Evolutionary conservation across 495 filamentous ascomycete genomes (phyloP), one percentile per base, ranked within the genome.

Genomic region (Penicillium atrosanguineum): DNA sequence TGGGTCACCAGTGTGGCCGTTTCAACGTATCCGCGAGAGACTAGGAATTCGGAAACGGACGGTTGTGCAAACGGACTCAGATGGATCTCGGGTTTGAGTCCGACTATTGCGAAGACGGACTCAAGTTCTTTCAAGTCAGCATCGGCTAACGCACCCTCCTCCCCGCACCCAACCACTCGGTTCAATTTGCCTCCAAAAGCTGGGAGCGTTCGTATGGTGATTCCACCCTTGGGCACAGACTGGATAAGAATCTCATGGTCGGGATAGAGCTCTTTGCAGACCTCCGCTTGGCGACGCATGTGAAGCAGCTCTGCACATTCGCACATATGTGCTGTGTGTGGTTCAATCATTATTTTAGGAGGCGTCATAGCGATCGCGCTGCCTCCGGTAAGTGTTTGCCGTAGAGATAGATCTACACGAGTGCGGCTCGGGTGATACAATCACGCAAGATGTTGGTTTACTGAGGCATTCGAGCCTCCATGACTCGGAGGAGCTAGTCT

Each of bases 231-330:
- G 16, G 47, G 39, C 2, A 37, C 7, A 7, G 20, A 26, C 39
- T 47, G 44, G 15, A 59, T 31, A 7, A 46, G 8, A 3, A 59
- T 28, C 0, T 55, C 19, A 9, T 54, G 16, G 7, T 49, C 39
- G 4, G 51, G 47, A 31, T 54, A 52, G 14, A 55, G 36, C 19
- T 52, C 28, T 26, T 34, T 20, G 20, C 52, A 62, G 23, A 37
- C 28, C 42, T 62, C 52, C 14, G 43, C 59, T 55, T 62, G 55
- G n/a, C 52, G 52, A n/a, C 44, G 45, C 21, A 58, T 41, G 19
- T 58, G 55, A 38, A 52, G 26, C 6, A 16, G 39, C 23, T 59
- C 59, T 19, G 34, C 44, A 21, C 43, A 11, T 26, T 62, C 59
- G 21, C 50, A 58, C n/a, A 44, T 20, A 42, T 45, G n/a, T 12